Evolutionary conservation across 768 basidiomycete genomes (phyloP), one percentile per base, ranked within the genome.

Genomic region (Kwoniella dejecticola): DNA sequence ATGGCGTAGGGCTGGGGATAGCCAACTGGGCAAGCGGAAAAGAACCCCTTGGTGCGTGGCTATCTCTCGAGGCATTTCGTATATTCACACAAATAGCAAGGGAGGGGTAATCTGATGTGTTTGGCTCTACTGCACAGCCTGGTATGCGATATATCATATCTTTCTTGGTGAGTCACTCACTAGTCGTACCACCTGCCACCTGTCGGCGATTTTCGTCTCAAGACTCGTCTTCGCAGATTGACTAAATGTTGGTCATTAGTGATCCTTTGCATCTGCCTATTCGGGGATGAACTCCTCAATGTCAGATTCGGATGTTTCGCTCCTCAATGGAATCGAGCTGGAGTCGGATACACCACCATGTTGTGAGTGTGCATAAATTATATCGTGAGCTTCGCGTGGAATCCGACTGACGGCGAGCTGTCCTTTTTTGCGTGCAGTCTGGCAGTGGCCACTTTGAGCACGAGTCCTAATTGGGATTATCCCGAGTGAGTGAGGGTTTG

Each of bases 341-440:
- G 73, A 10, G 63, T 33, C 7, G 73, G 73, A 6, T 72, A 64
- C 31, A 75, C 70, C 11, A 64, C 70, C 27, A 72, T 75, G 57
- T 72, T 72, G 70, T 70, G 31, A 50, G 70, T 67, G 6, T 27
- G 5, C 31, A 17, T 31, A 5, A 24, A 7, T 19, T 21, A 8
- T 52, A 26, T 47, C 15, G 40, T 45, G n/a, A n/a, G n/a, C n/a
- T n/a, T n/a, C n/a, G n/a, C n/a, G n/a, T n/a, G n/a, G n/a, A n/a
- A n/a, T n/a, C n/a, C 15, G 21, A 41, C 27, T 26, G 44, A 24
- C 21, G 40, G 17, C 47, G 21, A 1, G 31, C 54, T 52, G n/a
- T 41, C 21, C 11, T 50, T 31, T 13, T 7, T 29, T 23, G 12
- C 13, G n/a, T 44, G 33, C 33, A 69, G 67, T 38, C 56, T 69